These are phyloP conservation scores for Boletus insuetus DNA, from an alignment of 768 basidiomycete genomes.

Conservation along the genomic window DNA sequence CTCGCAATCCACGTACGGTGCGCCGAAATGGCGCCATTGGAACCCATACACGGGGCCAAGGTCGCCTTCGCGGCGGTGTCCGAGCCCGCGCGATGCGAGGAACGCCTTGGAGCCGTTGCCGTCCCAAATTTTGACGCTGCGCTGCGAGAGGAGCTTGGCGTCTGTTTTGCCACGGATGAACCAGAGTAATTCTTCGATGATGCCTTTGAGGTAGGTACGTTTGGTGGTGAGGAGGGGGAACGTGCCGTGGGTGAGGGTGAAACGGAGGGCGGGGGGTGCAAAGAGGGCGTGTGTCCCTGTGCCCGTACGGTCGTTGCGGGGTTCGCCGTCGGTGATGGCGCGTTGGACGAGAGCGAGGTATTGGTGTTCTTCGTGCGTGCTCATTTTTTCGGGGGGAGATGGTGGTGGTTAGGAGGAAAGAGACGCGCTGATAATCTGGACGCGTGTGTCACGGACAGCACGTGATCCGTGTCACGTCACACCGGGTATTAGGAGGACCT, in stretches of 20 bases:
- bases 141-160: conserved; percentile 65
- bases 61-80: conserved; percentile 84
- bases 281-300: conserved; percentile 93
- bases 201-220: conserved; percentile 87
- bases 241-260: conserved; percentile 72
- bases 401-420: conserved; percentile 9
- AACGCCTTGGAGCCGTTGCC: conserved; percentile 91
- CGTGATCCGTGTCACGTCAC: conserved; percentile 21
- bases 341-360: conserved; percentile 80
- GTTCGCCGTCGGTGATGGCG: conserved; percentile 73
- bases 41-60: conserved; percentile 97
- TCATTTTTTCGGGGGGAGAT: background rate
- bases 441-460: conserved; percentile 5
- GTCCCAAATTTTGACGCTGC: conserved; percentile 97
- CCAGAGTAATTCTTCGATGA: conserved; percentile 94
- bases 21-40: conserved; percentile 95
- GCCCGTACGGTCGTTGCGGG: conserved; percentile 88
- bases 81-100: conserved; percentile 79
- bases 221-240: conserved; percentile 95
- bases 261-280: conserved; percentile 86
- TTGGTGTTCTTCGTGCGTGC: conserved; percentile 80
- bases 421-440: conserved; percentile 3
- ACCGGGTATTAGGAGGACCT: background rate
- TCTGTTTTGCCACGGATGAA: conserved; percentile 87
- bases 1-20: conserved; percentile 73